Conservation (phyloP, 2,329 filamentous ascomycete species). For the Aureobasidium leucospermi region DNA sequence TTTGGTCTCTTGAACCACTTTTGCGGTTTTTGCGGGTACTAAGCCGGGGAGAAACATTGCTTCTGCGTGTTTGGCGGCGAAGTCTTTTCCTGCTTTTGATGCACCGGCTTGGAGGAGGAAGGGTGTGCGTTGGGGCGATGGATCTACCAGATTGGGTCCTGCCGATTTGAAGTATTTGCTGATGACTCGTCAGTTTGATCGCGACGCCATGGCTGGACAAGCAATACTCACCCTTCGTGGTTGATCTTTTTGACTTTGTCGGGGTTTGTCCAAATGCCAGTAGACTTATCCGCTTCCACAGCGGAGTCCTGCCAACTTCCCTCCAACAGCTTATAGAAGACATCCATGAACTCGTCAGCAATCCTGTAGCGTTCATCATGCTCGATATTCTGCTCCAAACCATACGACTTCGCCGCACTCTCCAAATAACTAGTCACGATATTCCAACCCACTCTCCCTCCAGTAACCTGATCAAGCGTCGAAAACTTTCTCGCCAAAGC, state of each 20-base stretch:
- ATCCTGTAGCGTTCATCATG: conserved; percentile 61
- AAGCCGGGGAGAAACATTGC: conserved; percentile 52
- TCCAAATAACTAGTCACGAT: conserved; percentile 63
- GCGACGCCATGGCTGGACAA: too few species aligned
- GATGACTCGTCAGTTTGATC: neutral
- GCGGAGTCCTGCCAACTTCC: conserved; percentile 62
- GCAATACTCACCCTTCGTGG: conserved; percentile 42
- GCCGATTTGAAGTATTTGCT: conserved; percentile 54
- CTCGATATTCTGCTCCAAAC: conserved; percentile 48
- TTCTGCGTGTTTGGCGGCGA: conserved; percentile 64
- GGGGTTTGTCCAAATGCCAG: conserved; percentile 53
- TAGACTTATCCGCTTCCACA: conserved; percentile 51
- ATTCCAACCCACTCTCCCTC: conserved; percentile 44
- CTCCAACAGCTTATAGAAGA: conserved; percentile 60
- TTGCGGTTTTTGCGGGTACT: conserved; percentile 36
- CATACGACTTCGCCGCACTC: conserved; percentile 57
- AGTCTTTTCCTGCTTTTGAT: conserved; percentile 56
- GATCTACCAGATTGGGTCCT: conserved; percentile 59
- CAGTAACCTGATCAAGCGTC: conserved; percentile 59
- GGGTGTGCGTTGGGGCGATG: conserved; percentile 60
- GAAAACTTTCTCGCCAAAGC: conserved; percentile 58
- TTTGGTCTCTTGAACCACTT: neutral
- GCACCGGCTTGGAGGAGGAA: conserved; percentile 64
- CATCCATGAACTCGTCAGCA: conserved; percentile 57
- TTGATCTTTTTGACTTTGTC: conserved; percentile 56